phyloP scores from a whole-genome alignment of 2,329 filamentous ascomycete genomes.

The Juglanconis oblonga region DNA sequence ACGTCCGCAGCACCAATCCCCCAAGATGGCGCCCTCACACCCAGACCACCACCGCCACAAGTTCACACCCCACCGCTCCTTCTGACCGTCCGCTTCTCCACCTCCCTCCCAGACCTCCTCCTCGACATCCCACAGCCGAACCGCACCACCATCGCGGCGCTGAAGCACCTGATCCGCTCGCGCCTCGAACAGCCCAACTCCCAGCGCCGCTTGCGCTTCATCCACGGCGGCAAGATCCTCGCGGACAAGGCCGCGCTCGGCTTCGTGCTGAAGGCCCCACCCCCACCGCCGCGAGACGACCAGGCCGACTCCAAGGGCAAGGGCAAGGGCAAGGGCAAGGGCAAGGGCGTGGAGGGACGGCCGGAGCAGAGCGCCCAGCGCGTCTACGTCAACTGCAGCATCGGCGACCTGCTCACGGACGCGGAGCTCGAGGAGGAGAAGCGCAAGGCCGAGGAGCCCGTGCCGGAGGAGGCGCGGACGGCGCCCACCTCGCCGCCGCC shows the following conservation, averaged over 20 bases:
- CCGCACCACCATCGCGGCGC: conserved; percentile 68
- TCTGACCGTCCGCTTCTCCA: conserved; percentile 87
- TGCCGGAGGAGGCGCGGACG: conserved; percentile 34
- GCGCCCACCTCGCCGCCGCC: conserved; percentile 42
- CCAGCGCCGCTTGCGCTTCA: conserved; percentile 76
- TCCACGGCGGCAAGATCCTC: conserved; percentile 84
- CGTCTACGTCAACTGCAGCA: conserved; percentile 91
- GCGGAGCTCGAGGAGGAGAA: conserved; percentile 70
- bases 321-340: conserved; percentile 58
- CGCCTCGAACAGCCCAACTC: conserved; percentile 62
- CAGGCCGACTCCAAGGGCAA: conserved; percentile 47
- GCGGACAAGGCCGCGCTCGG: conserved; percentile 69
- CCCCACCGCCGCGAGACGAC: conserved; percentile 42
- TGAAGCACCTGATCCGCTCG: conserved; percentile 79
- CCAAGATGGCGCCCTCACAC: conserved; percentile 5
- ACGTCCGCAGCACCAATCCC: not conserved
- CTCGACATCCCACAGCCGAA: conserved; percentile 70
- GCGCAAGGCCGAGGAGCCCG: conserved; percentile 36
- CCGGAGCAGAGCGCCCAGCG: conserved; percentile 44
- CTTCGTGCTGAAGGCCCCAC: conserved; percentile 62
- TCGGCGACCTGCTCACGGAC: conserved; percentile 70
- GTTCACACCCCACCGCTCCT: conserved; percentile 50
- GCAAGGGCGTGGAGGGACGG: conserved; percentile 57
- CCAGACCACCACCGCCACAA: not conserved
- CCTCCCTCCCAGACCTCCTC: conserved; percentile 76